Base-by-base conservation (phyloP, 2,329 filamentous ascomycete species). In the Penicillium janthinellum region DNA sequence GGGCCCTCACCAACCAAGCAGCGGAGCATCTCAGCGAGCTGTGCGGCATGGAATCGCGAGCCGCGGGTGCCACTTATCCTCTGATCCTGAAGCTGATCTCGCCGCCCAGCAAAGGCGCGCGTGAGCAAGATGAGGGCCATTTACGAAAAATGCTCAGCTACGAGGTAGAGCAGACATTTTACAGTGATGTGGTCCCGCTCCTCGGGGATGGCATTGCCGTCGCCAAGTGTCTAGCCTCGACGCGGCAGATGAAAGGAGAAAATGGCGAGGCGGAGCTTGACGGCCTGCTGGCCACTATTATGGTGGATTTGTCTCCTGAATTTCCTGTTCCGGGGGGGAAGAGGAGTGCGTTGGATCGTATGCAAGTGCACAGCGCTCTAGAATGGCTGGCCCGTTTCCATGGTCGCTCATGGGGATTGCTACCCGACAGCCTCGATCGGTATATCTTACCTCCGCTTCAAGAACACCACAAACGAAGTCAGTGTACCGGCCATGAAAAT, bases 91-190 rank as follows among this genome's bases (percentile, higher is more conserved):
- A 89, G 67, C 78, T 86, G 55, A 85, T 89, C 41, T 81, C 81
- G 0, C 85, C 85, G 6, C 84, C 85, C 0, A 60, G 52, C 4
- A 57, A 71, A 41, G 55, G 59, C 34, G 61, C 54, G 0, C 65
- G 61, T 28, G 65, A 65, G n/a, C 3, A 50, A 14, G 83, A 87
- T 39, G 87, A 89, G 66, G 86, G 87, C 0, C 87, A 90, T 63
- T 66, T 85, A 0, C 82, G 88, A 6, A 90, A 90, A 68, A 82
- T 90, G 59, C 71, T 89, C 31, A 88, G 86, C 68, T 90, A 90
- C 64, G 80, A 86, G 48, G 85, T 88, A 3, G 88, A 90, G 71
- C 86, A 88, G 67, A 83, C 82, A 64, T 90, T 90, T 64, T 90
- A 90, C 69, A 77, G 75, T 1, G 70, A 82, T 2, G 71, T 90